A percentile compares a stretch with the other conserved stretches of the same genome.
phyloP scores from a whole-genome alignment of 331 rosid species.

The Malus hybrid region DNA sequence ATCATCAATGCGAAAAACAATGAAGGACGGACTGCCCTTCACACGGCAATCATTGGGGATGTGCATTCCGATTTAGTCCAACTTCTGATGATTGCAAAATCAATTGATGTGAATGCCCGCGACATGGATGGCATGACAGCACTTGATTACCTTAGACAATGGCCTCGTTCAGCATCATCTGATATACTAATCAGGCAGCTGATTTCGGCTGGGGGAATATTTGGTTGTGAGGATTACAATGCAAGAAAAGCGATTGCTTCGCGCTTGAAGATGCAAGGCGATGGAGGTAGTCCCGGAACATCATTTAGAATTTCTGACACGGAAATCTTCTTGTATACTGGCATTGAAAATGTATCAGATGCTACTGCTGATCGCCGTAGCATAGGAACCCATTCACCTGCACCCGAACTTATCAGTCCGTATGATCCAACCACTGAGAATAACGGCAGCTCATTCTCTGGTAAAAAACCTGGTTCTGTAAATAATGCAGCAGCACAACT shows the following conservation, averaged over 20 bases:
- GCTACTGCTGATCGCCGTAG: conserved; percentile 32
- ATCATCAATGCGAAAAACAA: conserved; percentile 59
- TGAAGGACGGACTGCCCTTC: conserved; percentile 80
- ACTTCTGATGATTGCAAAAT: conserved; percentile 66
- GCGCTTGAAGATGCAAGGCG: conserved; percentile 65
- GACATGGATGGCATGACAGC: conserved; percentile 78
- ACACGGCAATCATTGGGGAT: conserved; percentile 76
- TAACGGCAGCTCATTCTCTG: conserved; percentile 18
- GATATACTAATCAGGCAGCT: conserved; percentile 65
- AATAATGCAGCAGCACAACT: conserved; percentile 52
- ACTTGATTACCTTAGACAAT: conserved; percentile 73
- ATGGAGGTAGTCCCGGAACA: conserved; percentile 81
- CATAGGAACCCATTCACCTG: conserved; percentile 41
- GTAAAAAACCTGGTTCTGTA: conserved; percentile 58
- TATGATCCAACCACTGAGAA: conserved; percentile 27
- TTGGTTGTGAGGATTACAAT: conserved; percentile 51
- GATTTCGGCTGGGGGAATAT: conserved; percentile 83
- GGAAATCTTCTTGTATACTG: conserved; percentile 68
- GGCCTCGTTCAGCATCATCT: conserved; percentile 59
- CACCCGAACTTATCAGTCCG: conserved; percentile 36
- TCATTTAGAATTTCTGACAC: conserved; percentile 67
- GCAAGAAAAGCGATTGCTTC: conserved; percentile 83
- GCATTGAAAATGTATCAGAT: conserved; percentile 55
- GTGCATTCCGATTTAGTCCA: conserved; percentile 80
- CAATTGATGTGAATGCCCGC: conserved; percentile 55